Evolutionary conservation across 352 stramenopile genomes (phyloP), one percentile per base, ranked within the genome.

Genomic region (Phytophthora brassicae): DNA sequence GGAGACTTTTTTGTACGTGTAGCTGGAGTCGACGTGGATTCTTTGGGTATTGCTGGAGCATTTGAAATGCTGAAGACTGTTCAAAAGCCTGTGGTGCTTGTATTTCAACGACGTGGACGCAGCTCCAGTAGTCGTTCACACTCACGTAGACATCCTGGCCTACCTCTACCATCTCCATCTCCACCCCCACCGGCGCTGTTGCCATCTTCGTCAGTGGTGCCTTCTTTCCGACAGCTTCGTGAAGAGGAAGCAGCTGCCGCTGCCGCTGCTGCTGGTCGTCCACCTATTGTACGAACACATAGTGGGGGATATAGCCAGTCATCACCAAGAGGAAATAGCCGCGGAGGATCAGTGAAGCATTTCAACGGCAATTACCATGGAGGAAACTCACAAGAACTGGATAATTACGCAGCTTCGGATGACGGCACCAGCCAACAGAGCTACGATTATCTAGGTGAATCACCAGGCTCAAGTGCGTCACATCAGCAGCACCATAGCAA

Each of bases 1-100:
- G 86, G 86, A 2, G 86, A 95, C 54, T 64, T 92, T 43, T 91
- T 95, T 51, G 74, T 93, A 24, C 77, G 77, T 9, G 82, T 95
- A 26, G 84, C 75, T 4, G 83, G 85, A 6, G 72, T 90, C 1
- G 83, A 92, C 17, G 83, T 92, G 23, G 79, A 83, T 20, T 70
- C 74, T 5, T 63, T 91, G 12, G 86, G 86, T 11, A 88, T 95
- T 58, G 72, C 70, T 14, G 86, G 81, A 1, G 82, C 84, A 1
- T 92, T 90, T 59, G 84, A 95, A 62, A 55, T 92, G 48, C 70
- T 95, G 22, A 83, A 88, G 60, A 88, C 67, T 0, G 84, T 93
- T 6, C 74, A 87, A 47, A 95, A 95, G 43, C 86, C 86, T 2
- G 86, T 92, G 2, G 69, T 90, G 3, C 70, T 95, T 2, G 81